Percentiles rank a stretch among this genome's conserved stretches.
Conservation (phyloP, 1,139 yeast species). For the Sugiyamaella paludigena region DNA sequence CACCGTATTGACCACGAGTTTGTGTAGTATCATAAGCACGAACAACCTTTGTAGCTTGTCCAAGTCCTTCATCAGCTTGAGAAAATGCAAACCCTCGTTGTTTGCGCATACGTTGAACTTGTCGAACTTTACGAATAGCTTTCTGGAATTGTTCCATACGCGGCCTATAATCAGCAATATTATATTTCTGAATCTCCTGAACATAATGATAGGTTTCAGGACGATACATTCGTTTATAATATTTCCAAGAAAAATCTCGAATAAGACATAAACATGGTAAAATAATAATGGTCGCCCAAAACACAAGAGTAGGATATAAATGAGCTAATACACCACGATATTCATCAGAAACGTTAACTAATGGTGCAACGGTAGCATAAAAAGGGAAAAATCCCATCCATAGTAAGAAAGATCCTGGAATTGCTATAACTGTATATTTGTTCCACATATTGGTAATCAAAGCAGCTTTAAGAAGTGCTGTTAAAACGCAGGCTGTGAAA, state of each 20-base stretch:
- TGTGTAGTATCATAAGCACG: slow-evolving; percentile 92
- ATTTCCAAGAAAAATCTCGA: slow-evolving; percentile 93
- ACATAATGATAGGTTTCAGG: slow-evolving; percentile 94
- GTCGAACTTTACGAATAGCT: slow-evolving; percentile 95
- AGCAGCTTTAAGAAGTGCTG: slow-evolving; percentile 94
- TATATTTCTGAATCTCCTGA: slow-evolving; percentile 94
- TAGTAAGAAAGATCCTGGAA: slow-evolving; percentile 85
- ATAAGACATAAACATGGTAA: slow-evolving; percentile 74
- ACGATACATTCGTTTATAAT: slow-evolving; percentile 81
- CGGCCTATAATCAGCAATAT: slow-evolving; percentile 91
- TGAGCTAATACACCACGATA: slow-evolving; percentile 76
- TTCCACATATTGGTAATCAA: slow-evolving; percentile 93
- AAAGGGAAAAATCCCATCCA: slow-evolving; percentile 89
- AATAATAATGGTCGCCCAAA: slow-evolving; percentile 81
- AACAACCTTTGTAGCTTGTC: slow-evolving; percentile 77
- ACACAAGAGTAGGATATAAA: slow-evolving; percentile 72
- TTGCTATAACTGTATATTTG: slow-evolving; percentile 83
- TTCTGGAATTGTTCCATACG: slow-evolving; percentile 95
- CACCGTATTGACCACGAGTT: slow-evolving; percentile 54
- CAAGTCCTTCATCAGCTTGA: slow-evolving; percentile 84
- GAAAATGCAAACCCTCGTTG: slow-evolving; percentile 99
- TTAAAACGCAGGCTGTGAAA: slow-evolving; percentile 81
- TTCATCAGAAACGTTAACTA: slow-evolving; percentile 76
- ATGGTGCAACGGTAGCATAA: slow-evolving; percentile 83
- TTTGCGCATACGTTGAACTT: slow-evolving; percentile 95